These are phyloP conservation scores for Aplosporella prunicola DNA, from an alignment of 2,329 filamentous ascomycete genomes.

Conservation along the genomic window DNA sequence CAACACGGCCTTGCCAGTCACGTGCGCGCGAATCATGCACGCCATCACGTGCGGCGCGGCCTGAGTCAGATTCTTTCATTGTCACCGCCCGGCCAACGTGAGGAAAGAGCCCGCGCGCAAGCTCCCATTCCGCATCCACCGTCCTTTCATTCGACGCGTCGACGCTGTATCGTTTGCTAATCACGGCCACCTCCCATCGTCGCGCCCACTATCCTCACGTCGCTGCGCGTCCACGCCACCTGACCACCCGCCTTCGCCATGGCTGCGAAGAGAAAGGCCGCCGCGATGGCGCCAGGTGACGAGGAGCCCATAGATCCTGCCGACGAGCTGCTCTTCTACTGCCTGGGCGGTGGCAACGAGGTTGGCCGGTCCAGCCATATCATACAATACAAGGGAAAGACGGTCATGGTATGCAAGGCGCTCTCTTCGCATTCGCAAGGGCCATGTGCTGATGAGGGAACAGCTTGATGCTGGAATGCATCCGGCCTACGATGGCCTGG, in stretches of 20 bases:
- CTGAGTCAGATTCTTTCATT: no score
- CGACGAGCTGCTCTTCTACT: constrained; percentile 90
- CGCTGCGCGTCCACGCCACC: no score
- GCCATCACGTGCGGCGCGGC: no score
- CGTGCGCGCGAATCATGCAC: no score
- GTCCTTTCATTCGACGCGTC: no score
- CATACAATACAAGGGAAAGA: constrained; percentile 98
- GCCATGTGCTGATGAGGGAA: constrained; percentile 16
- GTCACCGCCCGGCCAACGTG: no score
- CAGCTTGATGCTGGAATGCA: constrained; percentile 96
- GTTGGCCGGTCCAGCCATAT: constrained; percentile 96
- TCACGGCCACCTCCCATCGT: no score
- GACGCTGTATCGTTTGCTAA: no score
- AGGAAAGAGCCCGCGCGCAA: no score
- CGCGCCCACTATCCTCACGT: no score
- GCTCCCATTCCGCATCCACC: no score
- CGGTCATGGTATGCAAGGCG: constrained; percentile 70
- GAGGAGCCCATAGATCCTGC: constrained; percentile 88
- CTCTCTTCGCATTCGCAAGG: not conserved
- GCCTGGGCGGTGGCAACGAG: constrained; percentile 90
- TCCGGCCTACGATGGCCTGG: constrained; percentile 88
- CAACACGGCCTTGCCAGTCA: no score
- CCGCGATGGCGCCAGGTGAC: constrained; percentile 61
- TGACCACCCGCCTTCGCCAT: constrained; percentile 38
- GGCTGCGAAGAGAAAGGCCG: constrained; percentile 87